Evolutionary conservation across 345 rosid genomes (phyloP).

Genomic region (Aurinia saxatilis): DNA sequence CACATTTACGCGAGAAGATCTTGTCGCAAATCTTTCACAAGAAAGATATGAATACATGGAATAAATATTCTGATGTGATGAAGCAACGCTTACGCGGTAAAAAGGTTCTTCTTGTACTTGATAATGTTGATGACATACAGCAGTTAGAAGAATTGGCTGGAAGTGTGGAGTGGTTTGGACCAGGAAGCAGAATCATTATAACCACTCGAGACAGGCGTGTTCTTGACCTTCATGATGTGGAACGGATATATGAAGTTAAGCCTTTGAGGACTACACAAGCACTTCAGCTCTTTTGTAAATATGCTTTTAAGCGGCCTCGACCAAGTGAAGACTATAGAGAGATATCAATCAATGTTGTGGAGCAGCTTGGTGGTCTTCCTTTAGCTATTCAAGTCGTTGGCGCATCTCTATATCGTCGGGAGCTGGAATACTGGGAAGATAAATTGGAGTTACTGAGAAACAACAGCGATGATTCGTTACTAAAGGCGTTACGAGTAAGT

Average conservation of each 20-base stretch:
- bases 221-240: constrained; percentile 15
- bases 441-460: constrained; percentile 13
- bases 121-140: constrained; percentile 21
- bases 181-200: constrained; percentile 29
- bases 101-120: constrained; percentile 24
- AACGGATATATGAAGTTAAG: constrained; percentile 17
- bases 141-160: constrained; percentile 24
- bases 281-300: constrained; percentile 29
- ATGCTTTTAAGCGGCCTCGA: constrained; percentile 21
- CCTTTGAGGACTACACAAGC: constrained; percentile 25
- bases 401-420: constrained; percentile 25
- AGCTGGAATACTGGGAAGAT: constrained; percentile 19
- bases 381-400: constrained; percentile 33
- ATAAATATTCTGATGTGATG: constrained; percentile 12
- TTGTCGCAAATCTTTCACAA: constrained; percentile 11
- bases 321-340: constrained; percentile 20
- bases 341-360: constrained; percentile 11
- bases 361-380: constrained; percentile 33
- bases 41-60: neutral
- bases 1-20: constrained; percentile 9
- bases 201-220: constrained; percentile 28
- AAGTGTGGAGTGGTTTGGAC: constrained; percentile 23
- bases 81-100: constrained; percentile 11
- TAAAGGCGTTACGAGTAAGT: constrained; percentile 21
- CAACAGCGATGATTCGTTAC: neutral